Evolutionary conservation across 2,329 filamentous ascomycete species (phyloP).

Genomic region (Fusarium mundagurra): DNA sequence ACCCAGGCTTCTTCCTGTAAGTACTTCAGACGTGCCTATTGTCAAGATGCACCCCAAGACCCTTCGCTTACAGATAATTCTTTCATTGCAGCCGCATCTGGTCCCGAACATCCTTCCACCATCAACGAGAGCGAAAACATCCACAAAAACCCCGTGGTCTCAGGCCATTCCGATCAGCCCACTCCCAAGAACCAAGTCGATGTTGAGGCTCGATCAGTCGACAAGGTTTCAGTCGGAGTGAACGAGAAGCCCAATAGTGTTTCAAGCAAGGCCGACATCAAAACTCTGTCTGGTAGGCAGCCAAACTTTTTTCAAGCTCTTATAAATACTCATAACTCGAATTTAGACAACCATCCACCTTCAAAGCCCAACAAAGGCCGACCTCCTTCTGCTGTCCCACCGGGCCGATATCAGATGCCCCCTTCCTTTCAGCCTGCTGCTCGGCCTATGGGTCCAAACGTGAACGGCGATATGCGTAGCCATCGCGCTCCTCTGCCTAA

Average conservation of each 20-base stretch:
- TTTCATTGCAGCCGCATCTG: conserved; percentile 18
- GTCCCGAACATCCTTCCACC: conserved; percentile 28
- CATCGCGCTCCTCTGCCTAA: conserved; percentile 48
- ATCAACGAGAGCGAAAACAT: conserved; percentile 23
- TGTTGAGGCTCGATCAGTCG: conserved; percentile 13
- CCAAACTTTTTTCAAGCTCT: neutral
- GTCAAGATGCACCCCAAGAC: neutral
- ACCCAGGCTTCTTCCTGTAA: conserved; percentile 37
- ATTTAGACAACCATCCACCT: conserved; percentile 24
- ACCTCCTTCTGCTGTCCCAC: conserved; percentile 47
- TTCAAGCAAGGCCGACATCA: conserved; percentile 22
- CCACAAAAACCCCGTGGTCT: conserved; percentile 21
- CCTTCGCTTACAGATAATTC: conserved; percentile 25
- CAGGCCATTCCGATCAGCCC: conserved; percentile 39
- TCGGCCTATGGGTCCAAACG: conserved; percentile 43
- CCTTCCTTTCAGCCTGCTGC: conserved; percentile 54
- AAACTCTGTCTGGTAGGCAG: conserved; percentile 29
- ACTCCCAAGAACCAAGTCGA: conserved; percentile 21
- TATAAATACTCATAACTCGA: conserved; percentile 8
- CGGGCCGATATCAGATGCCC: conserved; percentile 55
- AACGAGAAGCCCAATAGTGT: conserved; percentile 32
- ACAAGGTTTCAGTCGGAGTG: conserved; percentile 2
- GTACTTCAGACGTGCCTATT: conserved; percentile 14
- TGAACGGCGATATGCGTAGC: conserved; percentile 48
- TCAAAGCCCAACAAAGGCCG: conserved; percentile 37